A percentile compares a stretch with the other conserved stretches of the same genome.
Conservation (phyloP, 257 asterid genomes). For the Apocynum venetum region DNA sequence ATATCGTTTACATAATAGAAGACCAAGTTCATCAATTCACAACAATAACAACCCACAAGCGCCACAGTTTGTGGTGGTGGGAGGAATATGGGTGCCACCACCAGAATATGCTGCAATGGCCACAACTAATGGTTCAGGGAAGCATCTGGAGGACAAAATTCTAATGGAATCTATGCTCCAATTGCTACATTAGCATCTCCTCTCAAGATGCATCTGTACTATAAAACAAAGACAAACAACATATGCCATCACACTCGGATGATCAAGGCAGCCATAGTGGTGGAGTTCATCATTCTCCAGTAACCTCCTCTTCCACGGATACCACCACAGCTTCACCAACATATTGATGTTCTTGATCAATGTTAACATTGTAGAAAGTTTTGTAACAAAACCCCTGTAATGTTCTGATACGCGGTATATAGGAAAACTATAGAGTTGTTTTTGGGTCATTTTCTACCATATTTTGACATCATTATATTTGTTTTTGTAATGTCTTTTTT, state of each 20-base stretch:
- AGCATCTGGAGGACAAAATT: conserved; percentile 35
- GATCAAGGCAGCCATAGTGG: conserved; percentile 21
- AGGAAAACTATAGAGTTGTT: conserved; percentile 16
- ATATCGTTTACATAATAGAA: conserved; percentile 60
- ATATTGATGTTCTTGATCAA: conserved; percentile 7
- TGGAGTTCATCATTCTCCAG: conserved; percentile 13
- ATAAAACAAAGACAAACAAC: conserved; percentile 16
- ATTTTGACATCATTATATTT: neutral
- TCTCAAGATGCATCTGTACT: conserved; percentile 25
- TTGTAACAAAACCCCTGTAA: conserved; percentile 17
- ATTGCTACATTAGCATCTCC: conserved; percentile 45
- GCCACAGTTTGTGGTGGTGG: conserved; percentile 69
- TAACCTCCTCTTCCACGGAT: conserved; percentile 24
- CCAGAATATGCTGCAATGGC: conserved; percentile 28
- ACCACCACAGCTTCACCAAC: conserved; percentile 24
- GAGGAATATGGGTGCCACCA: conserved; percentile 63
- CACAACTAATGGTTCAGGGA: conserved; percentile 40
- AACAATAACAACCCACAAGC: conserved; percentile 32
- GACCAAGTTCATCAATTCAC: conserved; percentile 48
- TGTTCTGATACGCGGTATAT: neutral
- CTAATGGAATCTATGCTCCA: conserved; percentile 62
- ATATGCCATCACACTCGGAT: conserved; percentile 7
- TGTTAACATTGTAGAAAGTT: conserved; percentile 22
- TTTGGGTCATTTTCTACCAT: conserved; percentile 2
- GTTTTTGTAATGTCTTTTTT: neutral